A percentile compares a stretch with the other conserved stretches of the same genome.
Evolutionary conservation across 768 basidiomycete species (phyloP).

Genomic region (Flagelloscypha sp.): DNA sequence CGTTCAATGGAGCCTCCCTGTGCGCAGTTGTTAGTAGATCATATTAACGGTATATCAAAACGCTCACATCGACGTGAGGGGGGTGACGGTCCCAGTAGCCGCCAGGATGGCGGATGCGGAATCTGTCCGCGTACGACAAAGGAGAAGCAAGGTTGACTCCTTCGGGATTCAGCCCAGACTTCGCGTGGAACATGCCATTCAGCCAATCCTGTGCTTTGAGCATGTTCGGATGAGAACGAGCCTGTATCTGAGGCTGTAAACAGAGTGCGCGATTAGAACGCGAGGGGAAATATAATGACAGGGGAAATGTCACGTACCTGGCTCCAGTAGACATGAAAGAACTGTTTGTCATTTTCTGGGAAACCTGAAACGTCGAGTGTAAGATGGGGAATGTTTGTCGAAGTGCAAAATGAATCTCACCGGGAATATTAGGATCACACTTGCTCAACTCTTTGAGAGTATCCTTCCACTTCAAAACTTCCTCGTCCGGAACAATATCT

Average conservation of each 20-base stretch:
- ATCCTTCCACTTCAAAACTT: slow-evolving; percentile 52
- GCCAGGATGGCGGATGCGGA: slow-evolving; percentile 66
- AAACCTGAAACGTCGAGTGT: slow-evolving; percentile 29
- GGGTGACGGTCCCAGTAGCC: slow-evolving; percentile 42
- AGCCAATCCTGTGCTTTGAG: slow-evolving; percentile 50
- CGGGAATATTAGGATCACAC: slow-evolving; percentile 48
- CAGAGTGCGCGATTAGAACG: too few relatives aligned
- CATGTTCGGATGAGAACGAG: slow-evolving; percentile 59
- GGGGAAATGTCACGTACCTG: too few relatives aligned
- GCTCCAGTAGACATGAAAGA: slow-evolving; percentile 71
- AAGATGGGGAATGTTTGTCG: not conserved
- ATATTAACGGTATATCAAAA: slow-evolving; percentile 9
- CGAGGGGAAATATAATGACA: too few relatives aligned
- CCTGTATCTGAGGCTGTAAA: slow-evolving; percentile 57
- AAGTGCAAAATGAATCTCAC: slow-evolving; percentile 18
- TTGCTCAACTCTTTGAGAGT: slow-evolving; percentile 48
- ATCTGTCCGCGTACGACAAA: slow-evolving; percentile 64
- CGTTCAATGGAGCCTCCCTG: slow-evolving; percentile 69
- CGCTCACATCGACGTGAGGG: slow-evolving; percentile 33
- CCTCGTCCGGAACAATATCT: slow-evolving; percentile 47
- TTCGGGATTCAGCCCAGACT: slow-evolving; percentile 27
- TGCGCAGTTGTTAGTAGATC: slow-evolving; percentile 7
- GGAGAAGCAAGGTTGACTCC: slow-evolving; percentile 56
- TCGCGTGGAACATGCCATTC: slow-evolving; percentile 53
- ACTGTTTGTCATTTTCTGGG: slow-evolving; percentile 56